phyloP scores from a whole-genome alignment of 2,329 filamentous ascomycete genomes.

The Colletotrichum magnum region DNA sequence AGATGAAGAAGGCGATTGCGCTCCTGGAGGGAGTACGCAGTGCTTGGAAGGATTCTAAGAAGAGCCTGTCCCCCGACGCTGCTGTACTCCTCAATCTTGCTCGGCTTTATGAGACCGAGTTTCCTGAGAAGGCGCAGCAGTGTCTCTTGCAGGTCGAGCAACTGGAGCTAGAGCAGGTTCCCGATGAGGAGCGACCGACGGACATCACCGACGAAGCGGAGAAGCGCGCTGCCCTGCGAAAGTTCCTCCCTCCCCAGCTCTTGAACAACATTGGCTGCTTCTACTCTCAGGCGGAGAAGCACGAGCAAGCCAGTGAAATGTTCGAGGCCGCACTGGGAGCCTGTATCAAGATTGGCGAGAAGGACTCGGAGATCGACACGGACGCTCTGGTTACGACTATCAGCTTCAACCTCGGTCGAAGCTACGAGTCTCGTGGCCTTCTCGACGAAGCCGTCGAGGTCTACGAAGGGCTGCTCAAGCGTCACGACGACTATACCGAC shows the following conservation, averaged over 20 bases:
- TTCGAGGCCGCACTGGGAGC: conserved; percentile 94
- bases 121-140: conserved; percentile 91
- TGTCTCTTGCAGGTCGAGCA: conserved; percentile 94
- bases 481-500: conserved; percentile 93
- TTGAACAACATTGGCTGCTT: conserved; percentile 99
- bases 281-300: conserved; percentile 89
- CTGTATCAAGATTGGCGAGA: conserved; percentile 85
- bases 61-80: conserved; percentile 83
- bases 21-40: conserved; percentile 87
- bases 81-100: conserved; percentile 93
- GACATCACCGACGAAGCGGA: conserved; percentile 70
- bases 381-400: conserved; percentile 96
- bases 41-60: conserved; percentile 94
- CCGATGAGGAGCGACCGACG: conserved; percentile 76
- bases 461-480: conserved; percentile 87
- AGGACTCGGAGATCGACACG: conserved; percentile 82
- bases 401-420: conserved; percentile 94
- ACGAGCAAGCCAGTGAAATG: conserved; percentile 83
- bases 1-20: conserved; percentile 87
- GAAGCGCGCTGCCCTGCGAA: conserved; percentile 75
- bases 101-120: conserved; percentile 87
- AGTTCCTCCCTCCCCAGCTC: conserved; percentile 87
- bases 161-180: conserved; percentile 85
- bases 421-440: conserved; percentile 88
- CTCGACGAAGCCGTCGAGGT: conserved; percentile 88